Evolutionary conservation across 2,329 filamentous ascomycete genomes (phyloP), one percentile per base, ranked within the genome.

Genomic region (Teratosphaeria pseudoeucalypti): DNA sequence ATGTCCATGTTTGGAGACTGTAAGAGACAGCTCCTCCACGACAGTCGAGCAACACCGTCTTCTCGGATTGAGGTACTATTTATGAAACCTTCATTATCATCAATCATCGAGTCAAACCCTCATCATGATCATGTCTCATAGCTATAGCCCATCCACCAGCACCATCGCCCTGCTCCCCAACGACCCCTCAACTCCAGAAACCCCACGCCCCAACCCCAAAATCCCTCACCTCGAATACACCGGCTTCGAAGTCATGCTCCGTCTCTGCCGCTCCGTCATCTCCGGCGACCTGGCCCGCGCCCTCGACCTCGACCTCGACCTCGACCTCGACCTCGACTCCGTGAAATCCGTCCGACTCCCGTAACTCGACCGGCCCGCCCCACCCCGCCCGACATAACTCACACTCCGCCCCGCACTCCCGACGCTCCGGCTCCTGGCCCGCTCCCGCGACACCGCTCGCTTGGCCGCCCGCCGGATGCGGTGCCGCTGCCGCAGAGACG

Each of bases 401-500:
- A 49, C 43, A 23, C 16, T 23, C 43, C 16, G n/a, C 3, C 43
- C 16, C 16, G n/a, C 9, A 23, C 43, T 49, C 4, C 43, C 43
- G n/a, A 49, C 43, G 19, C 43, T 49, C 6, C 43, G 16, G 43
- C n/a, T 23, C n/a, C 43, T 19, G 19, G 43, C 14, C 43, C 43
- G 14, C 43, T 47, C 43, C 34, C 4, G 11, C 34, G 34, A 47
- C 7, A 47, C 16, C 19, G 43, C n/a, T 1, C 43, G 43, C 53
- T 29, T 32, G 29, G 29, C 6, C 53, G 27, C 53, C 53, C 19
- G 55, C 43, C 26, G 19, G 27, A 19, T 27, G 12, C 34, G 34
- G 14, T 53, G 55, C 16, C 57, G 56, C 34, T 58, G 52, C 14
- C 59, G 34, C 12, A 57, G 27, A 1, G 32, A 58, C 26, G 60